A percentile compares a stretch with the other conserved stretches of the same genome.
Evolutionary conservation across 2,329 filamentous ascomycete species (phyloP).

Genomic region (Helicocarpus griseus): DNA sequence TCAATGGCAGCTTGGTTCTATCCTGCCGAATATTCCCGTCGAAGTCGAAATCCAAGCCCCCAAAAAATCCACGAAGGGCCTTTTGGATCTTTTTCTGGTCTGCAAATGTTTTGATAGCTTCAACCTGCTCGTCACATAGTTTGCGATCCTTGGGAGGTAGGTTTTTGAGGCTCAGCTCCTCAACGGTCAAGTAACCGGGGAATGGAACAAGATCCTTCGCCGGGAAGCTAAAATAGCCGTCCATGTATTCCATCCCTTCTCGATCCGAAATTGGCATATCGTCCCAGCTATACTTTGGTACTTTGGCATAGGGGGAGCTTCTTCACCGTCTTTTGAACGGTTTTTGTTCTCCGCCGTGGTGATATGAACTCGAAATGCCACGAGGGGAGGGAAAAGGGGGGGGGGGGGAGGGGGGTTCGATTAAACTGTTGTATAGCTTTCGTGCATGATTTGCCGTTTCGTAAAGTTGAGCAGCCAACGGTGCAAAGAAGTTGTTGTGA

Average conservation of each 20-base stretch:
- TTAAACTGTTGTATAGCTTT: no score
- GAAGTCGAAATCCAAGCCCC: neutral
- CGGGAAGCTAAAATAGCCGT: neutral
- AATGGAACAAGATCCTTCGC: neutral
- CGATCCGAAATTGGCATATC: neutral
- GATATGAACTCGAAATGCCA: no score
- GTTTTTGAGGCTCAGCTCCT: neutral
- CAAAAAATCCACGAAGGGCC: neutral
- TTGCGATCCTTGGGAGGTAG: neutral
- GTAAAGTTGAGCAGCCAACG: no score
- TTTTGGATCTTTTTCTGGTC: neutral
- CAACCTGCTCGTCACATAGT: neutral
- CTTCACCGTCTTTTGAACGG: no score
- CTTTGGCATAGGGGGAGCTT: neutral
- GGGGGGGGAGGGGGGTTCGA: no score
- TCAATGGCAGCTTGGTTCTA: neutral
- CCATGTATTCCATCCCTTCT: neutral
- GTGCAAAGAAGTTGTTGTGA: no score
- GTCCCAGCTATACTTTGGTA: neutral
- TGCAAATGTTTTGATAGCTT: neutral
- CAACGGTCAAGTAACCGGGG: neutral
- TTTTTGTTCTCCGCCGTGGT: no score
- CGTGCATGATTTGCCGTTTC: no score
- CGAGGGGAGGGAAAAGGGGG: no score
- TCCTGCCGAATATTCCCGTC: neutral